Evolutionary conservation across 495 filamentous ascomycete genomes (phyloP), one percentile per base, ranked within the genome.

Genomic region (Apodospora peruviana): DNA sequence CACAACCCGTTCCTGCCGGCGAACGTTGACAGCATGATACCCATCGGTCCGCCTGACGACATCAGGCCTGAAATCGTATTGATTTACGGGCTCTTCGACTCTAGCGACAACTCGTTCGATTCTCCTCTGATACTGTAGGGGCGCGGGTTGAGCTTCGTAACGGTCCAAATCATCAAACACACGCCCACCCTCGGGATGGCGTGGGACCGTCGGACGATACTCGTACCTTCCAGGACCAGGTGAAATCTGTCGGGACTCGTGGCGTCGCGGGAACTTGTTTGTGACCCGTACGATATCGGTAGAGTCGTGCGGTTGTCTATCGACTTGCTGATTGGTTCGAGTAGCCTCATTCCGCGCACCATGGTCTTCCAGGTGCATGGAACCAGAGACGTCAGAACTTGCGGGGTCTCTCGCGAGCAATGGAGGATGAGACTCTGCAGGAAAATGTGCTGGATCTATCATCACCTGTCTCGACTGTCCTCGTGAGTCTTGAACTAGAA

Each of bases 221-320:
- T 42, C 46, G 42, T 56, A 48, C 5, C 37, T 16, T 19, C 25
- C 35, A 7, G 23, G n/a, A 46, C 35, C 47, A 18, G 21, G 19
- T 20, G 47, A 23, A 18, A 39, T 19, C 1, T 48, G 47, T 1
- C 40, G 50, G 7, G 53, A 52, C 39, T 53, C 58, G 35, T 66
- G 47, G 16, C 50, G 64, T 17, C 53, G 52, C 10, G 64, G 64
- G 20, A 66, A 66, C 35, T 55, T 58, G 52, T 65, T 58, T 5
- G 61, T 51, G 17, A 64, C 57, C 20, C 57, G 51, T 14, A 65
- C 58, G 45, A 65, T 55, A 14, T 64, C 49, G 2, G 52, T 48
- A 38, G 48, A 57, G 35, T 62, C 53, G 18, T 36, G 43, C 17
- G 37, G 45, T 22, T 40, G 20, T 8, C 27, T 43, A 5, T 61